These are phyloP conservation scores for Aspergillus arachidicola DNA, from an alignment of 2,329 filamentous ascomycete species.

Conservation along the genomic window DNA sequence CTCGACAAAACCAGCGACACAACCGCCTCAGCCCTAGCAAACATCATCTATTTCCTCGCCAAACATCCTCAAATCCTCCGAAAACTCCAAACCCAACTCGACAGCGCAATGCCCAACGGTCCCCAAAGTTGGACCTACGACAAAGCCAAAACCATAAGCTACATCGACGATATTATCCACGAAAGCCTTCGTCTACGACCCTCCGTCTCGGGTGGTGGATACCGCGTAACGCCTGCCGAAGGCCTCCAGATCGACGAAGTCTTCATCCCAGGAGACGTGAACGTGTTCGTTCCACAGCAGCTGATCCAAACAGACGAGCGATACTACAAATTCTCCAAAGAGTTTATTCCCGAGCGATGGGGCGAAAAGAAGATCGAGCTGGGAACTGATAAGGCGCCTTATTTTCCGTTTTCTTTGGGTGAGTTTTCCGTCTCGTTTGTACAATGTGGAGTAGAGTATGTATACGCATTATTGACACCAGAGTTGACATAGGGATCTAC, in stretches of 20 bases:
- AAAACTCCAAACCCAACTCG: conserved; percentile 36
- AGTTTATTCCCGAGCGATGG: conserved; percentile 39
- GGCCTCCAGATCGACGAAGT: conserved; percentile 31
- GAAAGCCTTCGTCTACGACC: conserved; percentile 59
- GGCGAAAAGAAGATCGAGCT: conserved; percentile 22
- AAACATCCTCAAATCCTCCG: conserved; percentile 30
- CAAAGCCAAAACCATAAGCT: conserved; percentile 81
- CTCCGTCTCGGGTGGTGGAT: conserved; percentile 29
- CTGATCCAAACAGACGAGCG: conserved; percentile 30
- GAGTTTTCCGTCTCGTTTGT: background rate
- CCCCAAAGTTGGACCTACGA: conserved; percentile 61
- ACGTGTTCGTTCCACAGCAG: conserved; percentile 25
- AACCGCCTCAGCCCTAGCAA: conserved; percentile 33
- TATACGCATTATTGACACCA: conserved; percentile 7
- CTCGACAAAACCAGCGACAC: conserved; percentile 35
- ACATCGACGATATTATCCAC: conserved; percentile 68
- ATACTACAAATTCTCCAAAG: conserved; percentile 19
- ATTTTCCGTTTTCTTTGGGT: conserved; percentile 31
- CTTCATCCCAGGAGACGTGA: conserved; percentile 35
- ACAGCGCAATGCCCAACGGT: conserved; percentile 30
- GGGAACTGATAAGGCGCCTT: conserved; percentile 23
- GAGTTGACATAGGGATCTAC: conserved; percentile 23
- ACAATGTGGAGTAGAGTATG: too few species aligned
- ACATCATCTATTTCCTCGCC: conserved; percentile 36
- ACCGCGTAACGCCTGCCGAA: conserved; percentile 38